Conservation (phyloP, 306 rosid species). For the Betula pendula region DNA sequence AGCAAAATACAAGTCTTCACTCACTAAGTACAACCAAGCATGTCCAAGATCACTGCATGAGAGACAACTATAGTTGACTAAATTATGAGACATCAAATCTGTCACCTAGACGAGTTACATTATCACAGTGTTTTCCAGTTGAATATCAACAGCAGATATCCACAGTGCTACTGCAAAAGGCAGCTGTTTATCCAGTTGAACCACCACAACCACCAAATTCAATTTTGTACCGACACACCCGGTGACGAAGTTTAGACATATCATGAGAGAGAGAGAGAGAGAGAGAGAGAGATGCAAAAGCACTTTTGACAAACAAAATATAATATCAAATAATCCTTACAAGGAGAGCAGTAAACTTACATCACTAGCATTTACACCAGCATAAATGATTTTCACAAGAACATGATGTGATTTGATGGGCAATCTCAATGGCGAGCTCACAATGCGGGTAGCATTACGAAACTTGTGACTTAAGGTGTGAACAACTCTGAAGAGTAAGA, state of each 20-base stretch:
- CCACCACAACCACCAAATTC: background rate
- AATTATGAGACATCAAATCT: background rate
- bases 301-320: background rate
- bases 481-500: constrained; percentile 69
- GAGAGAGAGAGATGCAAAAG: constrained; percentile 3
- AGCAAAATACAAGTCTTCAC: background rate
- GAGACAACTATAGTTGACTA: background rate
- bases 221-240: background rate
- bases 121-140: background rate
- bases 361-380: constrained; percentile 98
- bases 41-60: background rate
- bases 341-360: constrained; percentile 59
- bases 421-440: constrained; percentile 63
- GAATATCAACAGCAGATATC: background rate
- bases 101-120: background rate
- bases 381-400: constrained; percentile 82
- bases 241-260: background rate
- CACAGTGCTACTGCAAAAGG: constrained; percentile 10
- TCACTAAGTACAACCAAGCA: background rate
- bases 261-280: constrained; percentile 16
- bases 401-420: constrained; percentile 72
- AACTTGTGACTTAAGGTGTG: constrained; percentile 90
- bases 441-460: constrained; percentile 68
- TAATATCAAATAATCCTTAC: constrained; percentile 6
- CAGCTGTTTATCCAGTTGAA: constrained; percentile 15